A percentile compares a stretch with the other conserved stretches of the same genome.
phyloP scores from a whole-genome alignment of 2,329 filamentous ascomycete genomes.

The Trichoderma koningiopsis region DNA sequence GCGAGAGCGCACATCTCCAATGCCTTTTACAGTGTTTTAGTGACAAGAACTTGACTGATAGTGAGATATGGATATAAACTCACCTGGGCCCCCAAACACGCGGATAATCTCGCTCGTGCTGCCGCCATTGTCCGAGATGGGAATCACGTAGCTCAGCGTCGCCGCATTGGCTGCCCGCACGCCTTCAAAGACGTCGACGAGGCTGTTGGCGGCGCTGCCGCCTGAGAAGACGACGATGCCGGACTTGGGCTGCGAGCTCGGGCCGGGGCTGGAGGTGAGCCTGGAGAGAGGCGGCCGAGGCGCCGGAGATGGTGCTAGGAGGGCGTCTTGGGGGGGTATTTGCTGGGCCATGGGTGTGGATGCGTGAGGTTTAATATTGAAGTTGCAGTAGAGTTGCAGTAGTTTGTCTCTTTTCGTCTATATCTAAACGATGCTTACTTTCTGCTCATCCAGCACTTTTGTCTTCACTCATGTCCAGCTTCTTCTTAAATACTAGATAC shows the following conservation, averaged over 20 bases:
- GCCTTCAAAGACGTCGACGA: conserved; percentile 84
- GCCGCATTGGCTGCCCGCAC: conserved; percentile 66
- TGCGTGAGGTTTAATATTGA: neutral
- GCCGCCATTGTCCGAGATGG: conserved; percentile 94
- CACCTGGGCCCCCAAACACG: conserved; percentile 93
- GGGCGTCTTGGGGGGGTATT: conserved; percentile 4
- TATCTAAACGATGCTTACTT: neutral
- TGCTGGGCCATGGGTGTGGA: neutral
- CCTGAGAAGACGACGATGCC: conserved; percentile 84
- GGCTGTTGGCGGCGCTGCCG: conserved; percentile 89
- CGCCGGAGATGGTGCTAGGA: conserved; percentile 7
- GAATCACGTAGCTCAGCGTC: conserved; percentile 81
- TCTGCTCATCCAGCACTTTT: neutral
- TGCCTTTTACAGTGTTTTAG: conserved; percentile 53
- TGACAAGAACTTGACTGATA: too few relatives aligned
- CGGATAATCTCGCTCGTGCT: conserved; percentile 92
- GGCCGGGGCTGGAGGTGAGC: conserved; percentile 30
- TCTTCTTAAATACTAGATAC: neutral
- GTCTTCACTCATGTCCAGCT: neutral
- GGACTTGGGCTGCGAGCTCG: conserved; percentile 25
- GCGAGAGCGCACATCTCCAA: conserved; percentile 55
- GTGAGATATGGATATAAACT: conserved; percentile 29
- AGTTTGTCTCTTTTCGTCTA: neutral
- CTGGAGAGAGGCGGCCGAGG: conserved; percentile 11
- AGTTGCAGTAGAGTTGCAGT: neutral